Percentiles rank a stretch among this genome's conserved stretches.
phyloP scores from a whole-genome alignment of 108 stramenopile species.

The Pseudonitzschia multistriata region DNA sequence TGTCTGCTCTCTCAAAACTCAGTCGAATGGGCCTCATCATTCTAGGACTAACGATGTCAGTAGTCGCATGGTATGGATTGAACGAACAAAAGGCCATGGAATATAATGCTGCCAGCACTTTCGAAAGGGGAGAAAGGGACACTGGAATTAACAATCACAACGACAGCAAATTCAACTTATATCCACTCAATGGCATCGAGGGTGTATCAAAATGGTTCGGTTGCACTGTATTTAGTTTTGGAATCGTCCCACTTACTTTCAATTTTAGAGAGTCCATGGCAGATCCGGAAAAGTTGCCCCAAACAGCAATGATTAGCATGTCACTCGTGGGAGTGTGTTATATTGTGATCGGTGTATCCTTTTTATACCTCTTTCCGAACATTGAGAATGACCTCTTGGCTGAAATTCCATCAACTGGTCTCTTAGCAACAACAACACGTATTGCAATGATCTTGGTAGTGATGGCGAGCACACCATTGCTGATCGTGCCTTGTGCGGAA shows the following conservation, averaged over 20 bases:
- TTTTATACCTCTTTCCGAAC: slow-evolving; percentile 54
- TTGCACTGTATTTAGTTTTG: slow-evolving; percentile 64
- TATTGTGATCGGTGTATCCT: slow-evolving; percentile 51
- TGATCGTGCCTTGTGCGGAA: slow-evolving; percentile 76
- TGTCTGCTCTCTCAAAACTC: slow-evolving; percentile 53
- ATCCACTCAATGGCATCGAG: slow-evolving; percentile 32
- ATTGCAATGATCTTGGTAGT: slow-evolving; percentile 67
- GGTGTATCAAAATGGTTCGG: slow-evolving; percentile 76
- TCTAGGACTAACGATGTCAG: slow-evolving; percentile 45
- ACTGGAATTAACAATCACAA: not conserved
- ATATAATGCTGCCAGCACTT: not conserved
- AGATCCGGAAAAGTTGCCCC: slow-evolving; percentile 46
- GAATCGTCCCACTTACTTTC: slow-evolving; percentile 60
- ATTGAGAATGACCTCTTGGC: slow-evolving; percentile 72
- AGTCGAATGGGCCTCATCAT: slow-evolving; percentile 54
- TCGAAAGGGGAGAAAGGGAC: slow-evolving; percentile 1
- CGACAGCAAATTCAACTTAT: slow-evolving; percentile 16
- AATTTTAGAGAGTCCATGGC: slow-evolving; percentile 73
- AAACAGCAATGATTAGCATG: slow-evolving; percentile 50
- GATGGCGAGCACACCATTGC: slow-evolving; percentile 61
- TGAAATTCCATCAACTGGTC: slow-evolving; percentile 49
- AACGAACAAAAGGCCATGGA: not conserved
- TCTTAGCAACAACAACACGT: slow-evolving; percentile 47
- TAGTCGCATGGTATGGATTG: slow-evolving; percentile 35
- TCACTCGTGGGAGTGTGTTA: slow-evolving; percentile 50